A percentile compares a stretch with the other conserved stretches of the same genome.
Evolutionary conservation across 2,329 filamentous ascomycete species (phyloP).

Genomic region (Hymenoscyphus occultus): DNA sequence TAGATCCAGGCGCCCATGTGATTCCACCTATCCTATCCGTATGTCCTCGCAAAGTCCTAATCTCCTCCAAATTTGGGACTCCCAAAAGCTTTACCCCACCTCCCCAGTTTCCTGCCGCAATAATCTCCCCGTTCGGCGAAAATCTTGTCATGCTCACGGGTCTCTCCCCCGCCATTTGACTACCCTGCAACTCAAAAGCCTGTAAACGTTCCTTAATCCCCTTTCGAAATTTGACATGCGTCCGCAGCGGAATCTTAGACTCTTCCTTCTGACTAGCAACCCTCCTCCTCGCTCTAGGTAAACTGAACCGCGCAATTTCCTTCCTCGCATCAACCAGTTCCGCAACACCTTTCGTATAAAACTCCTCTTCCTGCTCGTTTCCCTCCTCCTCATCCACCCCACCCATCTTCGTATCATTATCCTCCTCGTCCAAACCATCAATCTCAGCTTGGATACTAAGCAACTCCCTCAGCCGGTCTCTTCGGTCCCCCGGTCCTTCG

Average conservation of each 20-base stretch:
- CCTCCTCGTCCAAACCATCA: constrained; percentile 52
- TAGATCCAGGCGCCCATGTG: constrained; percentile 84
- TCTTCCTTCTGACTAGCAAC: constrained; percentile 77
- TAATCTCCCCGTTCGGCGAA: constrained; percentile 75
- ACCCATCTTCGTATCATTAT: constrained; percentile 57
- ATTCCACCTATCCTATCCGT: constrained; percentile 86
- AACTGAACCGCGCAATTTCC: constrained; percentile 76
- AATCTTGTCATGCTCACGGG: constrained; percentile 91
- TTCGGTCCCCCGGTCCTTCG: constrained; percentile 78
- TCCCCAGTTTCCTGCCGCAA: constrained; percentile 91
- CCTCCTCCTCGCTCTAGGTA: constrained; percentile 76
- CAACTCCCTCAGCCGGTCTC: constrained; percentile 81
- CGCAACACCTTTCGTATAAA: constrained; percentile 81
- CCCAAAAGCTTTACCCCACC: constrained; percentile 84
- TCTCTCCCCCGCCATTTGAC: constrained; percentile 86
- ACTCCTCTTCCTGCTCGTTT: constrained; percentile 80
- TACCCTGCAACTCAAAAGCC: constrained; percentile 86
- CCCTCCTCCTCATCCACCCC: constrained; percentile 53
- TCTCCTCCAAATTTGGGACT: constrained; percentile 78
- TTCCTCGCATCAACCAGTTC: constrained; percentile 73
- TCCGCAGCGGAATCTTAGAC: constrained; percentile 77
- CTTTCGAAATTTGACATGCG: constrained; percentile 90
- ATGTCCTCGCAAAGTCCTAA: constrained; percentile 74
- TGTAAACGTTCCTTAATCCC: constrained; percentile 78
- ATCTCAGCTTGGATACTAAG: constrained; percentile 71